Percentiles rank a stretch among this genome's conserved stretches.
These are phyloP conservation scores for Cydonia oblonga DNA, from an alignment of 331 rosid species.

Conservation along the genomic window DNA sequence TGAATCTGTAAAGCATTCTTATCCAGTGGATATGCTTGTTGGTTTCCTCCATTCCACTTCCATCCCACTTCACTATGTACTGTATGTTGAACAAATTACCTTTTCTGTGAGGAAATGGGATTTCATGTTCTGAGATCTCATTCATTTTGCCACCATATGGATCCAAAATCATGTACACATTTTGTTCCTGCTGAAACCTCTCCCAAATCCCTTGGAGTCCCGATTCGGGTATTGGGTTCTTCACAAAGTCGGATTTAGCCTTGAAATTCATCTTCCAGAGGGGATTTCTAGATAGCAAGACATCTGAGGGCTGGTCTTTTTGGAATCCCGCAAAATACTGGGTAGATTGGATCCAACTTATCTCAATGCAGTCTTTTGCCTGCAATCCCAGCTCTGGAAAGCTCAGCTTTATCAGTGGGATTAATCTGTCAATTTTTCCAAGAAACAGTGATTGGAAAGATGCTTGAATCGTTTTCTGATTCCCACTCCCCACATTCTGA, in stretches of 20 bases:
- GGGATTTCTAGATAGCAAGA: constrained; percentile 25
- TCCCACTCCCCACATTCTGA: constrained; percentile 9
- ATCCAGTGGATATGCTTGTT: constrained; percentile 32
- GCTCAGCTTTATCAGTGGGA: constrained; percentile 24
- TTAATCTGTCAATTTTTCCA: constrained; percentile 16
- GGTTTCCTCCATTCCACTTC: constrained; percentile 15
- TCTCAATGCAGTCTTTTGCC: constrained; percentile 26
- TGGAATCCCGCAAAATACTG: constrained; percentile 26
- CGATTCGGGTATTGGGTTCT: constrained; percentile 16
- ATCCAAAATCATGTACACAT: constrained; percentile 24
- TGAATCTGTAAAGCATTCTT: constrained; percentile 21
- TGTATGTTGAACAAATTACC: constrained; percentile 35
- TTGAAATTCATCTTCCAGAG: constrained; percentile 28
- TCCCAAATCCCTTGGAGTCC: constrained; percentile 38
- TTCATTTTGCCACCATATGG: constrained; percentile 46
- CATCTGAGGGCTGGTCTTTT: constrained; percentile 13
- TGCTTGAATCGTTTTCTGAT: constrained; percentile 7
- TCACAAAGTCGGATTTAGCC: constrained; percentile 48
- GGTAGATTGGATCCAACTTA: constrained; percentile 49
- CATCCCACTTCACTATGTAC: constrained; percentile 37
- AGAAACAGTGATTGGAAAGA: constrained; percentile 22
- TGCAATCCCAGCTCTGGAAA: constrained; percentile 16
- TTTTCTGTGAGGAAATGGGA: constrained; percentile 45
- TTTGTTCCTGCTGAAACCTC: constrained; percentile 24
- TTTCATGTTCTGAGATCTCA: constrained; percentile 34